Evolutionary conservation across 106 monocot species (phyloP).

Genomic region (Allium fistulosum): DNA sequence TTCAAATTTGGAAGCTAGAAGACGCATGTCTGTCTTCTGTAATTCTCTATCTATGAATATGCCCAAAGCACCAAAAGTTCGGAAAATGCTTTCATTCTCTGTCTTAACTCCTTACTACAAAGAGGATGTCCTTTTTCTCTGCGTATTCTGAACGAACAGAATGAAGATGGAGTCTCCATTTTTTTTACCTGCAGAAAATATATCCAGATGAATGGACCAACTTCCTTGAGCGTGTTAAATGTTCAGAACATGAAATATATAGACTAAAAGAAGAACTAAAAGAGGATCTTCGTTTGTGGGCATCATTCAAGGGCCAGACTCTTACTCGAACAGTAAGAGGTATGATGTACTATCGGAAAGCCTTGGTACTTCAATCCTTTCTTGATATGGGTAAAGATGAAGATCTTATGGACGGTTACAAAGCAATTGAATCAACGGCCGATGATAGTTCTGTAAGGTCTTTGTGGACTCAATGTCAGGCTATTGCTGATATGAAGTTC

Average conservation of each 20-base stretch:
- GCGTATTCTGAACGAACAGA: slow-evolving; percentile 41
- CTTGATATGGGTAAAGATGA: slow-evolving; percentile 70
- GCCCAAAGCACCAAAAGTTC: slow-evolving; percentile 88
- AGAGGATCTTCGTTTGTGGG: slow-evolving; percentile 54
- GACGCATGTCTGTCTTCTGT: slow-evolving; percentile 60
- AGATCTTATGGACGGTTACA: slow-evolving; percentile 52
- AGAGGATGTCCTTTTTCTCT: slow-evolving; percentile 80
- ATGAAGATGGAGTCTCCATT: slow-evolving; percentile 97
- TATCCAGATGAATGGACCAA: slow-evolving; percentile 80
- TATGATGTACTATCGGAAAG: slow-evolving; percentile 83
- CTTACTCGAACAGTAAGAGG: slow-evolving; percentile 65
- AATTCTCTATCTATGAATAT: slow-evolving; percentile 93
- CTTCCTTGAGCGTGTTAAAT: slow-evolving; percentile 41
- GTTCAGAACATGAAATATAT: slow-evolving; percentile 28
- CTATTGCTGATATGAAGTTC: slow-evolving; percentile 64
- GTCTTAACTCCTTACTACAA: slow-evolving; percentile 81
- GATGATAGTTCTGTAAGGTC: slow-evolving; percentile 41
- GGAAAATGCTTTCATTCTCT: slow-evolving; percentile 90
- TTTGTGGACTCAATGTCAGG: slow-evolving; percentile 43
- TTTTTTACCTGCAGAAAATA: slow-evolving; percentile 92
- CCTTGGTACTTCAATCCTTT: slow-evolving; percentile 59
- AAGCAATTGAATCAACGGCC: slow-evolving; percentile 25
- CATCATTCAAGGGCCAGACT: slow-evolving; percentile 68
- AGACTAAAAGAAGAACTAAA: slow-evolving; percentile 18
- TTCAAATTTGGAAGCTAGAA: slow-evolving; percentile 63